Percentiles rank a stretch among this genome's conserved stretches.
Evolutionary conservation across 2,329 filamentous ascomycete genomes (phyloP).

Genomic region (Aspergillus phoenicis): DNA sequence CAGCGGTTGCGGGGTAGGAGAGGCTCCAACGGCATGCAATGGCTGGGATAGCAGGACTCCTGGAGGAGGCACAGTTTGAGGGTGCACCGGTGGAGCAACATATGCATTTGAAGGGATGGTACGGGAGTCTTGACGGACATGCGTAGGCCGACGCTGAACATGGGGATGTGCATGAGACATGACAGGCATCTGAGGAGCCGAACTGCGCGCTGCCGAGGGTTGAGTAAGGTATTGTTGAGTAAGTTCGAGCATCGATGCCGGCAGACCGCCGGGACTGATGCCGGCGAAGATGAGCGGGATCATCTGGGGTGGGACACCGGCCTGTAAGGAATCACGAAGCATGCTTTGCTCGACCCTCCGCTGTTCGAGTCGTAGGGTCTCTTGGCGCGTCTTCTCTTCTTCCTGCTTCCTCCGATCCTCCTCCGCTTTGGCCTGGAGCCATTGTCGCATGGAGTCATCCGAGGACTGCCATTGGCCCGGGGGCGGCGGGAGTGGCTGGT

Average conservation of each 20-base stretch:
- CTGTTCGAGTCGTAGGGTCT: conserved; percentile 70
- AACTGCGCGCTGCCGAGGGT: conserved; percentile 28
- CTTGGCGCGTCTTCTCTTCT: conserved; percentile 67
- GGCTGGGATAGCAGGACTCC: conserved; percentile 29
- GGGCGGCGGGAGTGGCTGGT: conserved; percentile 60
- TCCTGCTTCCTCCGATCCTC: conserved; percentile 68
- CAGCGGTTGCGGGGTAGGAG: conserved; percentile 19
- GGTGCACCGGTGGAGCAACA: conserved; percentile 23
- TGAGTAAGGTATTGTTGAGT: conserved; percentile 66
- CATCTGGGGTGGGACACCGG: conserved; percentile 73
- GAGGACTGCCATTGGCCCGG: conserved; percentile 67
- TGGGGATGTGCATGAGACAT: conserved; percentile 20
- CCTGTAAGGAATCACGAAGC: conserved; percentile 66
- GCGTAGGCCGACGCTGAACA: conserved; percentile 25
- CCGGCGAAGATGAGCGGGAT: conserved; percentile 75
- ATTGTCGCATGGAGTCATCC: conserved; percentile 71
- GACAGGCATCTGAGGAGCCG: conserved; percentile 26
- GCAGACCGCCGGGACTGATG: conserved; percentile 64
- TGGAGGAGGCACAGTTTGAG: conserved; percentile 18
- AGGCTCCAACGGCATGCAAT: conserved; percentile 20
- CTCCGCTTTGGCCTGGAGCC: conserved; percentile 71
- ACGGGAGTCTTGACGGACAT: conserved; percentile 24
- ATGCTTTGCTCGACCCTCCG: conserved; percentile 73
- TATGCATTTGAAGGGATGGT: conserved; percentile 39
- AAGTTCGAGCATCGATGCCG: conserved; percentile 66